Base-by-base conservation (phyloP, 345 rosid genomes). In the Citropsis articulata region DNA sequence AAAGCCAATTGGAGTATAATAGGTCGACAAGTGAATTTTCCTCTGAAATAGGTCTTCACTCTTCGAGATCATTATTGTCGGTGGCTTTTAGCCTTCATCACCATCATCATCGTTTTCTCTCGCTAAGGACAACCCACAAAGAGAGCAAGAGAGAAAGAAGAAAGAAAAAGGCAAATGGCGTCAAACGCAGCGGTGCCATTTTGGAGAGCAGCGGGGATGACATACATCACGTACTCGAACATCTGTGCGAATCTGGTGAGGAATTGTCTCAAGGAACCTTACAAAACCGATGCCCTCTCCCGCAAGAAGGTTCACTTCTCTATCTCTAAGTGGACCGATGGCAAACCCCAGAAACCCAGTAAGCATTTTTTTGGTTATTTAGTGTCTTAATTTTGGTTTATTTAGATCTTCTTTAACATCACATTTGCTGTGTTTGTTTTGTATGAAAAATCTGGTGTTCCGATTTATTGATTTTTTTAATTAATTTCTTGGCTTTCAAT, bases 121-220 rank as follows among this genome's bases (percentile, higher is more conserved):
- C 7, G 13, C 27, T 21, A 22, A 45, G 18, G 50, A 10, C 5
- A 66, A 59, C 30, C 18, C 53, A 50, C 61, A 18, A 18, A 16
- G 24, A 28, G 6, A 53, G 22, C 57, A 53, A 18, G 22, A 40
- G 19, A 12, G 13, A 38, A 35, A 66, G 70, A 9, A 66, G 6
- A n/a, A 40, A 12, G 45, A 18, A 18, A 30, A 53, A 13, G 9
- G 18, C 5, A 70, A 61, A 89, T 93, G 97, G 91, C 93, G 73
- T 91, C 93, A 60, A 94, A 82, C 79, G 97, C 90, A 79, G 97
- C 97, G 63, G 94, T 82, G 74, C 97, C 98, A 35, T 92, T 92
- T 75, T 94, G 98, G 98, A 93, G 97, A 69, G 86, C 98, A 63
- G 94, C 95, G 7, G 98, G 98, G 56, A 94, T 94, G 97, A 94